Conservation (phyloP, 176 grass and related monocot species). For the Pharus latifolius region DNA sequence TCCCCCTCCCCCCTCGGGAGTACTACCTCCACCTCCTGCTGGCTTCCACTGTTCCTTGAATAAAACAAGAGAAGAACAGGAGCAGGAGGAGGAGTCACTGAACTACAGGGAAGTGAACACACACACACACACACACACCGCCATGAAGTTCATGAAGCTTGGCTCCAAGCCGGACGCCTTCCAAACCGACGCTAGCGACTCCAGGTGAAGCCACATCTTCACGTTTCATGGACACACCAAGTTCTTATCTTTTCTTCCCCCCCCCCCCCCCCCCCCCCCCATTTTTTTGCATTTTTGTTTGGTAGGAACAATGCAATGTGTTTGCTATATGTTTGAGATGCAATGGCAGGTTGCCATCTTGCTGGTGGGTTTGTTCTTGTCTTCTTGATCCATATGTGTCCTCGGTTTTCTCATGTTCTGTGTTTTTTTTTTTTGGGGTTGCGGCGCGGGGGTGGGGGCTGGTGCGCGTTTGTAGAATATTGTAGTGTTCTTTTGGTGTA, state of each 20-base stretch:
- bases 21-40: conserved; percentile 7
- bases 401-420: too few relatives aligned
- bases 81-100: conserved; percentile 5
- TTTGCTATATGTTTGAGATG: too few relatives aligned
- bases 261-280: too few relatives aligned
- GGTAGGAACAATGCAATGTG: not conserved
- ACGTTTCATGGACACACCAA: not conserved
- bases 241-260: too few relatives aligned
- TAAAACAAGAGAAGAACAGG: not conserved
- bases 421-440: too few relatives aligned
- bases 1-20: conserved; percentile 20
- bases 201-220: conserved; percentile 26
- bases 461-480: too few relatives aligned
- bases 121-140: too few relatives aligned
- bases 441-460: too few relatives aligned
- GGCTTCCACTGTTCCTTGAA: conserved; percentile 6
- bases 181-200: conserved; percentile 41
- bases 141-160: conserved; percentile 90
- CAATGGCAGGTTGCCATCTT: too few relatives aligned
- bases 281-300: not conserved
- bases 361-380: too few relatives aligned
- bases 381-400: too few relatives aligned
- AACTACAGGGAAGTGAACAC: conserved; percentile 24
- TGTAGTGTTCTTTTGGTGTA: not conserved
- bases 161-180: conserved; percentile 80